Conservation (phyloP, 2,329 filamentous ascomycete genomes). For the Lasiodiplodia hormozganensis region DNA sequence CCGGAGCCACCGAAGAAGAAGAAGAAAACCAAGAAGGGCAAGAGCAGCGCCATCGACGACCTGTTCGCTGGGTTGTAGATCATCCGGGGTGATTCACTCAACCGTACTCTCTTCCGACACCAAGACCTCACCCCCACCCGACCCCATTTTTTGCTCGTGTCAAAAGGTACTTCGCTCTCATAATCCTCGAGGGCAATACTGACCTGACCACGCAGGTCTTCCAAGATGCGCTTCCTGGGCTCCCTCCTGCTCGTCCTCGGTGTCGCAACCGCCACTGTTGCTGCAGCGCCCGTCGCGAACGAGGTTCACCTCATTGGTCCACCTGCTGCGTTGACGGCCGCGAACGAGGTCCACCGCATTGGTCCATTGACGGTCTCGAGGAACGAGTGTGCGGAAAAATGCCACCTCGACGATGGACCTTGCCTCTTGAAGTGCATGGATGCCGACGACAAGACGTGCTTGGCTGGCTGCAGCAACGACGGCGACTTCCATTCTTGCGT, state of each 20-base stretch:
- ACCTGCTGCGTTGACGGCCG: background rate
- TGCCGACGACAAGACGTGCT: background rate
- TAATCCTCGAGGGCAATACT: background rate
- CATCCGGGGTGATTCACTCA: background rate
- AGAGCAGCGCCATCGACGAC: slow-evolving; percentile 24
- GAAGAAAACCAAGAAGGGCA: slow-evolving; percentile 27
- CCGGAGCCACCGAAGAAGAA: slow-evolving; percentile 20
- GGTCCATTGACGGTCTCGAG: too few species aligned
- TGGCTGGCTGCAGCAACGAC: background rate
- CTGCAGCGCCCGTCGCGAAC: background rate
- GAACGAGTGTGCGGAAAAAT: background rate
- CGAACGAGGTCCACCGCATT: background rate
- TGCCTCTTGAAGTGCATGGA: background rate
- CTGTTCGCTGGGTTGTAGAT: slow-evolving; percentile 25
- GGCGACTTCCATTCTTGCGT: background rate
- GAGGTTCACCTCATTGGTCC: background rate
- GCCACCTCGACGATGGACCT: background rate
- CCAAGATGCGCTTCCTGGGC: background rate
- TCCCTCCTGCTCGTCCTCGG: background rate
- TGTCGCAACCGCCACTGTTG: background rate
- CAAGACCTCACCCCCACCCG: too few species aligned
- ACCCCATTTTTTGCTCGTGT: too few species aligned
- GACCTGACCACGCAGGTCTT: background rate
- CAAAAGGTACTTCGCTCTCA: too few species aligned
- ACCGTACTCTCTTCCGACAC: background rate